These are phyloP conservation scores for Loxodes magnus DNA, from an alignment of 73 alveolate genomes.

Conservation along the genomic window DNA sequence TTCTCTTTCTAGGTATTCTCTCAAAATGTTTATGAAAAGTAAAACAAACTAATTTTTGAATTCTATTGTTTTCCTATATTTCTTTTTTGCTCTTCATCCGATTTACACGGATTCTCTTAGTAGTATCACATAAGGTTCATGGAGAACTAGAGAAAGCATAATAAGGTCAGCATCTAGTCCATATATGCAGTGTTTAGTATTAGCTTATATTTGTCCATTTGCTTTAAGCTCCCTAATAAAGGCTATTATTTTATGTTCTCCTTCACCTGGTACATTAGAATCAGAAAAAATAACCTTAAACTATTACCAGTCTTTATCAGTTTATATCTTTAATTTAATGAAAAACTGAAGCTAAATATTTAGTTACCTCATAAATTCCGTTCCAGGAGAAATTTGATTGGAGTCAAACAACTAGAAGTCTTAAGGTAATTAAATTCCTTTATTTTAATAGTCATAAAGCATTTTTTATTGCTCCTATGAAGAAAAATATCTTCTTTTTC, in stretches of 20 bases:
- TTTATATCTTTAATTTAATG: conserved; percentile 63
- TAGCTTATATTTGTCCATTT: conserved; percentile 54
- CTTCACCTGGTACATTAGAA: conserved; percentile 98
- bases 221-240: conserved; percentile 65
- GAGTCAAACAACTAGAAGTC: conserved; percentile 63
- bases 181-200: conserved; percentile 89
- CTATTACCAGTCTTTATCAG: conserved; percentile 66
- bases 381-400: conserved; percentile 94
- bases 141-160: conserved; percentile 87
- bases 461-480: conserved; percentile 54
- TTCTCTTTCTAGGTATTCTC: conserved; percentile 90
- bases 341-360: conserved; percentile 66
- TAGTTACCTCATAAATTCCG: conserved; percentile 90
- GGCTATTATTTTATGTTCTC: conserved; percentile 95
- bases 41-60: conserved; percentile 51
- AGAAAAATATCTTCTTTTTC: conserved; percentile 87
- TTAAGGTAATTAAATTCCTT: conserved; percentile 41
- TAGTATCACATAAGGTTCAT: conserved; percentile 81
- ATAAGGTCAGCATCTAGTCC: conserved; percentile 98
- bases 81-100: too few relatives aligned
- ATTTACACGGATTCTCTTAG: conserved; percentile 83
- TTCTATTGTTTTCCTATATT: conserved; percentile 37
- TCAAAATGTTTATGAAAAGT: conserved; percentile 63
- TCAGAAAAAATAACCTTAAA: conserved; percentile 80
- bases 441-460: conserved; percentile 32